phyloP scores from a whole-genome alignment of 2,329 filamentous ascomycete genomes.

The Scytalidium sp. region DNA sequence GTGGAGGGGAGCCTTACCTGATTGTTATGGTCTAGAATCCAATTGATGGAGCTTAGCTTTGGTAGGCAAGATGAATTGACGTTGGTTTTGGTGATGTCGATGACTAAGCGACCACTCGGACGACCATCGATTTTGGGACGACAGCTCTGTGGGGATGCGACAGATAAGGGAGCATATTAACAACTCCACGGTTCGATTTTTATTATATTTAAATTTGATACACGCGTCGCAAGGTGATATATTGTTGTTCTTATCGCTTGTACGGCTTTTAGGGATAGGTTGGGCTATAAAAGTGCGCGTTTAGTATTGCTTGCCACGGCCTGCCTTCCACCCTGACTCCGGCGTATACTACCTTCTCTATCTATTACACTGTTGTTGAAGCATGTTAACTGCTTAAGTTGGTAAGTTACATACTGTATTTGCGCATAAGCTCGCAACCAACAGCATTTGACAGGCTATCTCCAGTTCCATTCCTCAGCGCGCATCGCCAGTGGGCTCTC shows the following conservation, averaged over 20 bases:
- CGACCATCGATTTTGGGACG: conserved; percentile 10
- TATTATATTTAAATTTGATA: conserved; percentile 22
- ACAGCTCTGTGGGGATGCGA: conserved; percentile 14
- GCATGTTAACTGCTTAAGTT: not conserved
- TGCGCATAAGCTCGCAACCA: not conserved
- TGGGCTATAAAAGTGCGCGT: conserved; percentile 22
- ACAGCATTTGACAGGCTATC: not conserved
- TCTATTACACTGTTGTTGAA: not conserved
- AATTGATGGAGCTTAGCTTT: conserved; percentile 14
- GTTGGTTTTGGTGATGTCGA: conserved; percentile 9
- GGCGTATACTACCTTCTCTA: not conserved
- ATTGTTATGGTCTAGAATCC: conserved; percentile 13
- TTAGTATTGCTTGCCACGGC: conserved; percentile 4
- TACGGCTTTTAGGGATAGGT: conserved; percentile 14
- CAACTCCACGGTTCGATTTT: conserved; percentile 22
- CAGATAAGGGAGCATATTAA: conserved; percentile 15
- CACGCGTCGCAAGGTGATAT: conserved; percentile 27
- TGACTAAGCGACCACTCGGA: conserved; percentile 11
- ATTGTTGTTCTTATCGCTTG: conserved; percentile 15
- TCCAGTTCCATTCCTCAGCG: not conserved
- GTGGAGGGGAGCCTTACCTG: conserved; percentile 11
- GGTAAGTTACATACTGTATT: not conserved
- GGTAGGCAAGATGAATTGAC: conserved; percentile 6
- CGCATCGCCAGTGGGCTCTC: not conserved
- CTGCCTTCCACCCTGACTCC: not conserved